Evolutionary conservation across 1,284 basidiomycete genomes (phyloP).

Genomic region (Cutaneotrichosporon dermatis): DNA sequence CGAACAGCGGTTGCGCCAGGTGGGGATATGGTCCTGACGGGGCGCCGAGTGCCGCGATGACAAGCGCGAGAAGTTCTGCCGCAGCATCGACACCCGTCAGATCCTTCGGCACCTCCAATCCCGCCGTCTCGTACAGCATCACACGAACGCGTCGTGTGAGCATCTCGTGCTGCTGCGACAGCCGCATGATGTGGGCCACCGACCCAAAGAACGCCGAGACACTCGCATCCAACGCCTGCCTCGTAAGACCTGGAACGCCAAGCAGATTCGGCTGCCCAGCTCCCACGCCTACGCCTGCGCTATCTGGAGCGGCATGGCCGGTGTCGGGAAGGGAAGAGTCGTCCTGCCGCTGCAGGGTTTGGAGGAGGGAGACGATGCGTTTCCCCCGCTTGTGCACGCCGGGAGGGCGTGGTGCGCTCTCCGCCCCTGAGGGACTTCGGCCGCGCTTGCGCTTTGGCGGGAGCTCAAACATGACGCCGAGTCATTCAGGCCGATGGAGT

Average conservation of each 20-base stretch:
- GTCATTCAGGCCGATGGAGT: too few relatives aligned
- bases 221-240: conserved; percentile 7
- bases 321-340: too few relatives aligned
- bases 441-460: conserved; percentile 1
- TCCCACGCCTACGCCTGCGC: too few relatives aligned
- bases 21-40: background rate
- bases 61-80: conserved; percentile 3
- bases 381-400: background rate
- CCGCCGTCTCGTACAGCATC: conserved; percentile 4
- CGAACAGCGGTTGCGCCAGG: background rate
- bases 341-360: background rate
- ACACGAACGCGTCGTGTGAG: conserved; percentile 7
- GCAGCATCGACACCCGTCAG: conserved; percentile 4
- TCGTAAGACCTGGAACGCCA: conserved; percentile 6
- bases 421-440: background rate
- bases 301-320: too few relatives aligned
- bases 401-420: background rate
- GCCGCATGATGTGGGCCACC: background rate
- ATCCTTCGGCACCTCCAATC: conserved; percentile 10
- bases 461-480: background rate
- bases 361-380: background rate
- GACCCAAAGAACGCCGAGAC: conserved; percentile 6
- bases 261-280: background rate
- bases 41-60: conserved; percentile 5
- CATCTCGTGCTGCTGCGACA: background rate